Evolutionary conservation across 1,284 basidiomycete genomes (phyloP).

Genomic region (Apiotrichum gamsii): DNA sequence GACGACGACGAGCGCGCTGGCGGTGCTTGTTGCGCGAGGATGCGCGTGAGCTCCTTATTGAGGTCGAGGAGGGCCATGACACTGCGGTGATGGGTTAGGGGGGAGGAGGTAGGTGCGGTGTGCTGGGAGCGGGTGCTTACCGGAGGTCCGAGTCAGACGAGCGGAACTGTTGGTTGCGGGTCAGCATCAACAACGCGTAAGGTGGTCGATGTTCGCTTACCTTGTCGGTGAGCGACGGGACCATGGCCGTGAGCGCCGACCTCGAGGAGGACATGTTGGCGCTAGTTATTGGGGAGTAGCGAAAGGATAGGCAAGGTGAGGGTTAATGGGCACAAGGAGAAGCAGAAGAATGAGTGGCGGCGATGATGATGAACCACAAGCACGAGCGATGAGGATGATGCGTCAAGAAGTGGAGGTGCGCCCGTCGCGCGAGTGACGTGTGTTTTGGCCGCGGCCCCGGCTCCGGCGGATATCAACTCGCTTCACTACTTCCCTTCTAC

Average conservation of each 20-base stretch:
- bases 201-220: too few species aligned
- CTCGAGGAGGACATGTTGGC: slow-evolving; percentile 8
- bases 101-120: too few species aligned
- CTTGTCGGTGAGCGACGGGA: slow-evolving; percentile 17
- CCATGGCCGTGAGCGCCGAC: slow-evolving; percentile 13
- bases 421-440: too few species aligned
- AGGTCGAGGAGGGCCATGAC: slow-evolving; percentile 93
- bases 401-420: too few species aligned
- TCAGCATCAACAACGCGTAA: too few species aligned
- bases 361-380: background rate
- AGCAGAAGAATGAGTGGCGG: background rate
- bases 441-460: too few species aligned
- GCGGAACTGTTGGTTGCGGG: slow-evolving; percentile 27
- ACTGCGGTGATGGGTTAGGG: slow-evolving; percentile 49
- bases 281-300: background rate
- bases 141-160: slow-evolving; percentile 39
- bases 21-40: slow-evolving; percentile 49
- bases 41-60: slow-evolving; percentile 70
- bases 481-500: background rate
- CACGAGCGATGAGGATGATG: too few species aligned
- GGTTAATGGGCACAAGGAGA: slow-evolving; percentile 16
- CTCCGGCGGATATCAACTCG: too few species aligned
- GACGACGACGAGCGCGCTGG: background rate
- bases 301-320: background rate
- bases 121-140: slow-evolving; percentile 18